Conservation (phyloP, 108 stramenopile genomes). For the Discostella pseudostelligera region DNA sequence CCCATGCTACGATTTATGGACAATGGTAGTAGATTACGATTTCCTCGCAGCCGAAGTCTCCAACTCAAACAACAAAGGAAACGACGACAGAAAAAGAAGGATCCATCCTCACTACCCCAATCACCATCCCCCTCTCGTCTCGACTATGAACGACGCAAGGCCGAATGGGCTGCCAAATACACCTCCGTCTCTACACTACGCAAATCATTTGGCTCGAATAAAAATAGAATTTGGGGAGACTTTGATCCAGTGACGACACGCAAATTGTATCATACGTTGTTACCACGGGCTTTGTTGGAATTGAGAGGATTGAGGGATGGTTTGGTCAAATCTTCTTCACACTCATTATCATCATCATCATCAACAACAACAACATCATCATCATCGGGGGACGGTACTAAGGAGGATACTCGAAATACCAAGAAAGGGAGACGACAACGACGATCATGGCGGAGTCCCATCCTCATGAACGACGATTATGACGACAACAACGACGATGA, state of each 20-base stretch:
- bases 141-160: conserved; percentile 70
- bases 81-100: neutral
- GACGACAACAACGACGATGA: conserved; percentile 12
- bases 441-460: neutral
- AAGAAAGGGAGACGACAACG: neutral
- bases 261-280: conserved; percentile 76
- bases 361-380: too few relatives aligned
- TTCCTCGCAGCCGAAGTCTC: neutral
- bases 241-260: conserved; percentile 73
- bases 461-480: neutral
- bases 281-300: conserved; percentile 79
- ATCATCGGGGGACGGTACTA: too few relatives aligned
- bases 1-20: conserved; percentile 5
- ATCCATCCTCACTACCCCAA: neutral
- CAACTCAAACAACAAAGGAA: neutral
- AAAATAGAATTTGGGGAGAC: conserved; percentile 86
- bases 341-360: too few relatives aligned
- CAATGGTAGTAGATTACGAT: too few relatives aligned
- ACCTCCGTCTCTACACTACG: conserved; percentile 72
- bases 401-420: too few relatives aligned
- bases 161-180: conserved; percentile 77
- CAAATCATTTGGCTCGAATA: conserved; percentile 74
- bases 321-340: neutral
- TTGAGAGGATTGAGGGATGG: conserved; percentile 51
- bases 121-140: conserved; percentile 3